A percentile compares a stretch with the other conserved stretches of the same genome.
Conservation (phyloP, 1,284 basidiomycete species). For the Cryptococcus jaspeensis region DNA sequence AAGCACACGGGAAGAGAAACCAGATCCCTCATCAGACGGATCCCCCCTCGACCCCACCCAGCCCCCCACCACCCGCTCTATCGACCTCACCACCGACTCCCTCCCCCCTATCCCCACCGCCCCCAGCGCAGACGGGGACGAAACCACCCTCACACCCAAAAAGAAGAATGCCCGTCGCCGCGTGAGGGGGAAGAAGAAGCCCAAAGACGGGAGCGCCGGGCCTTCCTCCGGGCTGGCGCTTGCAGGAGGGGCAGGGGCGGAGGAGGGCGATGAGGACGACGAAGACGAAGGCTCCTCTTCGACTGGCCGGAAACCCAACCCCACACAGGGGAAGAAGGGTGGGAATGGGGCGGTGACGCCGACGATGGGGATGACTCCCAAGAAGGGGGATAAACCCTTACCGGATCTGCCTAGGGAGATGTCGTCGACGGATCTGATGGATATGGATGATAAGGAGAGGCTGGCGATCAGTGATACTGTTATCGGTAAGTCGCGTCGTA, state of each 20-base stretch:
- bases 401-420: conserved; percentile 43
- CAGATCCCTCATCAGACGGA: too few species aligned
- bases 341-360: conserved; percentile 1
- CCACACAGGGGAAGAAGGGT: conserved; percentile 8
- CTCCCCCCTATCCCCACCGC: neutral
- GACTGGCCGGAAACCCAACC: too few species aligned
- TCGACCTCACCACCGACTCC: neutral
- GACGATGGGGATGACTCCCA: neutral
- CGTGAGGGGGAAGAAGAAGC: conserved; percentile 43
- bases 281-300: conserved; percentile 27
- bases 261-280: conserved; percentile 52
- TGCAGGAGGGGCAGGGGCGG: conserved; percentile 54
- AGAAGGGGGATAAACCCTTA: conserved; percentile 36
- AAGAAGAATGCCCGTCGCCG: conserved; percentile 37
- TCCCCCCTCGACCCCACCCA: neutral
- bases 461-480: conserved; percentile 72
- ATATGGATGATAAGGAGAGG: conserved; percentile 44
- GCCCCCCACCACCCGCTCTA: neutral
- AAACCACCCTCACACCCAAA: conserved; percentile 20
- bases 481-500: conserved; percentile 60
- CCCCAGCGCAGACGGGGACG: conserved; percentile 10
- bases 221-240: conserved; percentile 18
- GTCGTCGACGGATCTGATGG: conserved; percentile 29
- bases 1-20: too few species aligned
- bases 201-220: conserved; percentile 13